Conservation (phyloP, 2,329 filamentous ascomycete genomes). For the Diaporthe destruens region DNA sequence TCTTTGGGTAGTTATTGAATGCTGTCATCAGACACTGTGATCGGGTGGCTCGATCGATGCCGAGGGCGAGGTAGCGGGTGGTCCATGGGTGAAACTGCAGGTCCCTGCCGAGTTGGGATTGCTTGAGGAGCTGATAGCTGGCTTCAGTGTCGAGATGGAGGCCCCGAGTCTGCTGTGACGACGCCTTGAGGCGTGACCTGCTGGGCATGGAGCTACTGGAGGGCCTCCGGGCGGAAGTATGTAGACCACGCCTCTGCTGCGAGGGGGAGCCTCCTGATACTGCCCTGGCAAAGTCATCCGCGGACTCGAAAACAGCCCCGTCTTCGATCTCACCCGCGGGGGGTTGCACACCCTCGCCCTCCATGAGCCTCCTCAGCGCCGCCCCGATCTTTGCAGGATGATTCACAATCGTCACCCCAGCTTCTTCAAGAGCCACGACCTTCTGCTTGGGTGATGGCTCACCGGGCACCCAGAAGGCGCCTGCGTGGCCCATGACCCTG, state of each 20-base stretch:
- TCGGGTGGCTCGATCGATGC: constrained; percentile 72
- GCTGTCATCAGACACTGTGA: constrained; percentile 70
- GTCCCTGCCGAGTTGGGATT: constrained; percentile 58
- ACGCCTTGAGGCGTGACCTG: background rate
- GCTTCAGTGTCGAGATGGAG: constrained; percentile 36
- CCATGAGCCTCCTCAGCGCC: constrained; percentile 73
- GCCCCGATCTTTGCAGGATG: constrained; percentile 82
- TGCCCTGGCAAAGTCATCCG: constrained; percentile 26
- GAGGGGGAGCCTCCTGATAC: background rate
- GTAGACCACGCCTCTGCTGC: constrained; percentile 35
- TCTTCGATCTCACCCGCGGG: constrained; percentile 35
- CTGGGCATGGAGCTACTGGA: background rate
- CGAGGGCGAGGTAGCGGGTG: constrained; percentile 70
- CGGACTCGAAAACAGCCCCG: constrained; percentile 44
- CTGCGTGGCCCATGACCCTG: constrained; percentile 83
- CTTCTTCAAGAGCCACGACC: constrained; percentile 73
- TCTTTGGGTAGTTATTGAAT: background rate
- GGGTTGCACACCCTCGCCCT: constrained; percentile 45
- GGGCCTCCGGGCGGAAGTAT: constrained; percentile 21
- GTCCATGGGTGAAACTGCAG: constrained; percentile 50
- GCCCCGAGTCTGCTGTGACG: constrained; percentile 24
- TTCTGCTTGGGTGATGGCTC: constrained; percentile 76
- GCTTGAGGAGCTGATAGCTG: constrained; percentile 63
- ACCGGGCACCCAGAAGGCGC: constrained; percentile 76
- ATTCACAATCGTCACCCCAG: constrained; percentile 77